A percentile compares a stretch with the other conserved stretches of the same genome.
Conservation (phyloP, 805 yeast species). For the Ogataea ganodermae region DNA sequence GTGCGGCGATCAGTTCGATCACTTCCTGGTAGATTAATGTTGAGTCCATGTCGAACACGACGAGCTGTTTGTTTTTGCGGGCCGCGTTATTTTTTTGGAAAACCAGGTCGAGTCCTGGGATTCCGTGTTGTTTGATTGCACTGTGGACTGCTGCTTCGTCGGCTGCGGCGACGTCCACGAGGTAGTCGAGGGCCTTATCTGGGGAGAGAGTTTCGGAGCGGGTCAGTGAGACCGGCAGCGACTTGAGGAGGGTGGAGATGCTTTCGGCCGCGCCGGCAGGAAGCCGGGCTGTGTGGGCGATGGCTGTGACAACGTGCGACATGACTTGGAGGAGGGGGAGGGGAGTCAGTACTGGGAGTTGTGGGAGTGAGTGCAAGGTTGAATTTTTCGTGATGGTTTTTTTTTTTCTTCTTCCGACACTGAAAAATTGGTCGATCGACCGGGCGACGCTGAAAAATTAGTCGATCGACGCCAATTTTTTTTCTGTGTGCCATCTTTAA, state of each 20-base stretch:
- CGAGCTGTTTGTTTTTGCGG: slow-evolving; percentile 52
- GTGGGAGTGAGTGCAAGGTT: neutral
- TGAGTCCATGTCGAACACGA: slow-evolving; percentile 97
- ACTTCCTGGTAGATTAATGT: slow-evolving; percentile 96
- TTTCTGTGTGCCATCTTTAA: too few species aligned
- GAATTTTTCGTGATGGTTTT: neutral
- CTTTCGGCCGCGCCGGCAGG: slow-evolving; percentile 23
- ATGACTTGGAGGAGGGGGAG: too few species aligned
- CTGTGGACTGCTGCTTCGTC: slow-evolving; percentile 22
- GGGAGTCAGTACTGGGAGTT: neutral
- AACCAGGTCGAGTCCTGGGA: slow-evolving; percentile 42
- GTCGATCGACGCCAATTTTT: slow-evolving; percentile 8
- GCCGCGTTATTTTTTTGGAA: slow-evolving; percentile 38
- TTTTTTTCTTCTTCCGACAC: neutral
- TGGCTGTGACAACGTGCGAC: slow-evolving; percentile 35
- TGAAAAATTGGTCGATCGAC: neutral
- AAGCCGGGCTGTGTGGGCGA: slow-evolving; percentile 27
- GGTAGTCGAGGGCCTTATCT: slow-evolving; percentile 43
- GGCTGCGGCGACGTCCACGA: slow-evolving; percentile 25
- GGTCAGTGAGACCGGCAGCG: slow-evolving; percentile 35
- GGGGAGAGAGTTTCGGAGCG: slow-evolving; percentile 33
- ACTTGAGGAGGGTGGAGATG: slow-evolving; percentile 30
- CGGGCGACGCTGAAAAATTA: slow-evolving; percentile 8
- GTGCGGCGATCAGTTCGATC: slow-evolving; percentile 91
- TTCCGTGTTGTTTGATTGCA: slow-evolving; percentile 25